Conservation (phyloP, 2,329 filamentous ascomycete genomes). For the Coniochaeta sp. region DNA sequence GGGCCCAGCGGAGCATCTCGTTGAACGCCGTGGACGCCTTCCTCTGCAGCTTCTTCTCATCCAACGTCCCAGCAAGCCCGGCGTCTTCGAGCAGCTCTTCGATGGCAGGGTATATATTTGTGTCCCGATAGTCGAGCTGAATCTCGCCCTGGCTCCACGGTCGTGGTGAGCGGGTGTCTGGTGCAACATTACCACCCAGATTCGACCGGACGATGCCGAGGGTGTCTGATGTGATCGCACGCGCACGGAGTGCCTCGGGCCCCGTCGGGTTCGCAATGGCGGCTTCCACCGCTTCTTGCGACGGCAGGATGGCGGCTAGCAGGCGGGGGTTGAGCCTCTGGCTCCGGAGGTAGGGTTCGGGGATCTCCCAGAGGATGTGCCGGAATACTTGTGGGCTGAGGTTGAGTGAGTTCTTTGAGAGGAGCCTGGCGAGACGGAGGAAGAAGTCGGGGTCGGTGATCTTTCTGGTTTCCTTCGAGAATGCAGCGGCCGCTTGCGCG, state of each 20-base stretch:
- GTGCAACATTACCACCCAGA: no score
- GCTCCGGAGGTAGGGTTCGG: neutral
- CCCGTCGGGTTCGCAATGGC: no score
- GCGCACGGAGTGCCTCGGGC: no score
- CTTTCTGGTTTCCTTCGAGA: neutral
- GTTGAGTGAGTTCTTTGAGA: no score
- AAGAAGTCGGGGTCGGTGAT: neutral
- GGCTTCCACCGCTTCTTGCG: no score
- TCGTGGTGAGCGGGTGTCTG: no score
- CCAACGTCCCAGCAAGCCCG: neutral
- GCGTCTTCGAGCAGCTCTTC: neutral
- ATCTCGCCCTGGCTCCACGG: no score
- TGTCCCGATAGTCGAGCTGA: no score
- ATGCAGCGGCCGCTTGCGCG: neutral
- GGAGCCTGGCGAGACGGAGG: neutral
- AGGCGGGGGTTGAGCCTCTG: neutral
- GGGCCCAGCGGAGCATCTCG: conserved; percentile 20
- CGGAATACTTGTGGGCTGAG: conserved; percentile 11
- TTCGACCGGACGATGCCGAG: no score
- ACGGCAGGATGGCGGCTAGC: conserved; percentile 1
- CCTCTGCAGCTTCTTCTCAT: conserved; percentile 5
- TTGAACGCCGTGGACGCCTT: conserved; percentile 13
- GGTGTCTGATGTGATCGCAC: no score
- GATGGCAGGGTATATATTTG: no score
- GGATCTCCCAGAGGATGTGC: conserved; percentile 19